Conservation (phyloP, 441 rosid species). For the Rhodomyrtus psidioides region DNA sequence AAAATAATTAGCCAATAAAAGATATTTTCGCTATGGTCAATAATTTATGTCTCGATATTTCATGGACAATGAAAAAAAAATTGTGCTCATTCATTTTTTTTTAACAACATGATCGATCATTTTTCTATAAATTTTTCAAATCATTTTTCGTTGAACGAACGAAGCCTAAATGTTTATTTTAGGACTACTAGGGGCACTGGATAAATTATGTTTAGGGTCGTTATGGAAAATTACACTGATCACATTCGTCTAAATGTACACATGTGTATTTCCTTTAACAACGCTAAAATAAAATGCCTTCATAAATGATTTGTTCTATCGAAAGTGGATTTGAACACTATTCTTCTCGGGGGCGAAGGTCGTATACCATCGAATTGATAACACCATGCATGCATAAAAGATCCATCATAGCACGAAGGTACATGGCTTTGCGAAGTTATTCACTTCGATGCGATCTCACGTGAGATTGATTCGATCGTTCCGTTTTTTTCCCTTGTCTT, state of each 20-base stretch:
- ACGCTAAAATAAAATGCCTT: background rate
- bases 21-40: too few relatives aligned
- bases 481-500: background rate
- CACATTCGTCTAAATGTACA: background rate
- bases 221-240: background rate
- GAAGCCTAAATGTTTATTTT: too few relatives aligned
- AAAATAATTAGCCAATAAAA: too few relatives aligned
- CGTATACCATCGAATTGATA: background rate
- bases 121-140: too few relatives aligned
- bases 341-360: background rate
- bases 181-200: too few relatives aligned
- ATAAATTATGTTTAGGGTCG: too few relatives aligned
- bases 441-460: background rate
- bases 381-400: background rate
- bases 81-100: too few relatives aligned
- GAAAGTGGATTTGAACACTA: background rate
- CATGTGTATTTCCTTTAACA: background rate
- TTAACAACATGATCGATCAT: too few relatives aligned
- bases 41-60: too few relatives aligned
- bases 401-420: background rate
- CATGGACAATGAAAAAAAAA: too few relatives aligned
- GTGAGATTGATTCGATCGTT: background rate
- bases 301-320: background rate
- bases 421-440: background rate
- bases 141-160: too few relatives aligned